Base-by-base conservation (phyloP, 1,284 basidiomycete genomes). In the Thelephora terrestris region DNA sequence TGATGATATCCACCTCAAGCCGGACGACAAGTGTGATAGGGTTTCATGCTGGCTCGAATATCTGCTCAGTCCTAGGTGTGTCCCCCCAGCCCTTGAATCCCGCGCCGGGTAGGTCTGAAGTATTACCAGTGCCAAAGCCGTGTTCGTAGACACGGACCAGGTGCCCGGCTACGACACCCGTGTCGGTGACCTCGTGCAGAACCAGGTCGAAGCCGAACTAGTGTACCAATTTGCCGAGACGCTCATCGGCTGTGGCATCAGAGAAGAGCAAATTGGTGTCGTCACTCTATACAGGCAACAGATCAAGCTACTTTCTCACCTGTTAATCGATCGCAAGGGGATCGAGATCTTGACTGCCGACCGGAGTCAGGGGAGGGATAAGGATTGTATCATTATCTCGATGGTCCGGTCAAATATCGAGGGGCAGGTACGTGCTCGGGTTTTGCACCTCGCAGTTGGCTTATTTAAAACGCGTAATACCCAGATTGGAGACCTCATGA, bases 341-440 rank as follows among this genome's bases (percentile, higher is more conserved):
- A 71, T 99, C 23, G 96, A 99, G 63, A 80, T 96, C 47, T 69
- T 98, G 49, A 99, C 95, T 0, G 95, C 94, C 3, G 96, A 99
- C 67, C 85, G 84, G 48, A 91, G 88, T 63, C 95, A 99, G 66
- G 96, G 96, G 0, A 73, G 96, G 42, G 96, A 99, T 68, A 99
- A 99, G 65, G 90, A 93, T 45, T 92, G 89, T 58, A 84, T 99
- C 52, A 73, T 99, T 54, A 86, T 99, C 49, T 94, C 90, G 7
- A 81, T 98, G 68, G 93, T 97, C 5, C 74, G 92, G 45, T 91
- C 88, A 1, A 96, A 97, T 58, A 78, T 82, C 44, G 65, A 68
- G 0, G 81, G 81, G 5, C 71, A 78, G 63, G 90, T 91, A 57
- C 59, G 82, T 63, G 23, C 34, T 36, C 37, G 48, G 29, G 36